Conservation (phyloP, 2,329 filamentous ascomycete genomes). For the Penicillium crustosum region DNA sequence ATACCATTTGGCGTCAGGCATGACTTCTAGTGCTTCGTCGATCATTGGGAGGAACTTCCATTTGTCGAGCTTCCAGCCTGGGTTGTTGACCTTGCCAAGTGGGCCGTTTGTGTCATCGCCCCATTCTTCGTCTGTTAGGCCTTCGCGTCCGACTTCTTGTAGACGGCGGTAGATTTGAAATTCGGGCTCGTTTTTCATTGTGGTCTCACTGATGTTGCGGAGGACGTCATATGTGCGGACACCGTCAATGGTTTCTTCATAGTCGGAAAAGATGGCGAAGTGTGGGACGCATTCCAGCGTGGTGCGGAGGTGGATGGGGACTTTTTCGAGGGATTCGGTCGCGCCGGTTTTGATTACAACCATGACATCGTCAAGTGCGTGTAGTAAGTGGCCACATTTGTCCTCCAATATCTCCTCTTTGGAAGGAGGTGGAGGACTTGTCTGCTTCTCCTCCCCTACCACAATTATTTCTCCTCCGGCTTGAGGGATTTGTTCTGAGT, state of each 20-base stretch:
- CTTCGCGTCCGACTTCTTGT: slow-evolving; percentile 42
- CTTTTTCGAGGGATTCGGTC: slow-evolving; percentile 30
- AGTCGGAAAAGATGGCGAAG: slow-evolving; percentile 32
- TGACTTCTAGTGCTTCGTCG: slow-evolving; percentile 44
- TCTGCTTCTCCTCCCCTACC: slow-evolving; percentile 5
- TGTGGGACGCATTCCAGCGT: slow-evolving; percentile 31
- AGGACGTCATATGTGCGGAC: slow-evolving; percentile 28
- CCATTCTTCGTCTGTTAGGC: slow-evolving; percentile 34
- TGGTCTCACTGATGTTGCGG: slow-evolving; percentile 25
- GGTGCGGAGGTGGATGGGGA: slow-evolving; percentile 31
- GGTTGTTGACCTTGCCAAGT: slow-evolving; percentile 42
- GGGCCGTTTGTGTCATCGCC: slow-evolving; percentile 34
- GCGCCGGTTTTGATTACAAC: slow-evolving; percentile 32
- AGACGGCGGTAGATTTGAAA: slow-evolving; percentile 52
- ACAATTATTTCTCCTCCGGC: slow-evolving; percentile 3
- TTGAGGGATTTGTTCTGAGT: slow-evolving; percentile 7
- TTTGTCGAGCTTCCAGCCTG: slow-evolving; percentile 55
- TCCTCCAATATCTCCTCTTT: slow-evolving; percentile 12
- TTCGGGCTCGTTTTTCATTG: slow-evolving; percentile 36
- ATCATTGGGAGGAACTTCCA: slow-evolving; percentile 59
- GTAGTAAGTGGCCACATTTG: slow-evolving; percentile 18
- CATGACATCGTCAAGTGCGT: slow-evolving; percentile 27
- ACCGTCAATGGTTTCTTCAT: slow-evolving; percentile 29
- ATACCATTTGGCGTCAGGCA: slow-evolving; percentile 55
- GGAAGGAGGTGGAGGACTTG: background rate